A percentile compares a stretch with the other conserved stretches of the same genome.
These are phyloP conservation scores for Podaxis sp. DNA, from an alignment of 768 basidiomycete genomes.

Conservation along the genomic window DNA sequence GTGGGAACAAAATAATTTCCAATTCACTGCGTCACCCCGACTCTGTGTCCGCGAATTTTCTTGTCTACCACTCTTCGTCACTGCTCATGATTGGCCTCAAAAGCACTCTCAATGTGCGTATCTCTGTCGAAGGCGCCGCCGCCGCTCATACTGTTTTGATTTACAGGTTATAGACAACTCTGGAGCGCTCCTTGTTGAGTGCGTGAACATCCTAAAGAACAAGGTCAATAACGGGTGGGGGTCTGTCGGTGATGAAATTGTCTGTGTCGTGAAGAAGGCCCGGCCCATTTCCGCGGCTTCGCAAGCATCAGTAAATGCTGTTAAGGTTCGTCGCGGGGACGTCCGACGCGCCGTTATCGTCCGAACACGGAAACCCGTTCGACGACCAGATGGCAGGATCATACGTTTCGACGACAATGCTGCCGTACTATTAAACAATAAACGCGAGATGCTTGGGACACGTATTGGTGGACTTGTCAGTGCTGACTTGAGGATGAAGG, in stretches of 20 bases:
- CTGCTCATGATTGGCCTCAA: conserved; percentile 90
- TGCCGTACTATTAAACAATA: conserved; percentile 90
- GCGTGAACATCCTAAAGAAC: conserved; percentile 93
- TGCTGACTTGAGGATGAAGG: conserved; percentile 85
- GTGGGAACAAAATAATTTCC: conserved; percentile 23
- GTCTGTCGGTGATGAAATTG: conserved; percentile 91
- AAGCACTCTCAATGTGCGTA: conserved; percentile 78
- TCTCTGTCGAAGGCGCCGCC: neutral
- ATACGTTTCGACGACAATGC: conserved; percentile 97
- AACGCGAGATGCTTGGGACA: conserved; percentile 93
- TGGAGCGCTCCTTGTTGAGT: conserved; percentile 91
- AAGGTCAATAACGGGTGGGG: conserved; percentile 97
- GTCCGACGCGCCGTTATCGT: conserved; percentile 96
- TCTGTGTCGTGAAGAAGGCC: conserved; percentile 91
- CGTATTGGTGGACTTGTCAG: conserved; percentile 93
- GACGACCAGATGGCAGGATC: conserved; percentile 83
- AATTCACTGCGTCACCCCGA: neutral
- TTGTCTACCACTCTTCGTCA: conserved; percentile 17
- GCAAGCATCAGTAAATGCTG: conserved; percentile 69
- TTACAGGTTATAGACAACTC: conserved; percentile 94
- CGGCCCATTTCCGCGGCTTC: conserved; percentile 73
- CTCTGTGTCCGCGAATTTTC: conserved; percentile 14
- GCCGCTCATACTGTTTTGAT: neutral
- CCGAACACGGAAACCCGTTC: conserved; percentile 83
- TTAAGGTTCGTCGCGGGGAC: conserved; percentile 92